Conservation (phyloP, 805 yeast species). For the Saccharomycopsis schoenii region DNA sequence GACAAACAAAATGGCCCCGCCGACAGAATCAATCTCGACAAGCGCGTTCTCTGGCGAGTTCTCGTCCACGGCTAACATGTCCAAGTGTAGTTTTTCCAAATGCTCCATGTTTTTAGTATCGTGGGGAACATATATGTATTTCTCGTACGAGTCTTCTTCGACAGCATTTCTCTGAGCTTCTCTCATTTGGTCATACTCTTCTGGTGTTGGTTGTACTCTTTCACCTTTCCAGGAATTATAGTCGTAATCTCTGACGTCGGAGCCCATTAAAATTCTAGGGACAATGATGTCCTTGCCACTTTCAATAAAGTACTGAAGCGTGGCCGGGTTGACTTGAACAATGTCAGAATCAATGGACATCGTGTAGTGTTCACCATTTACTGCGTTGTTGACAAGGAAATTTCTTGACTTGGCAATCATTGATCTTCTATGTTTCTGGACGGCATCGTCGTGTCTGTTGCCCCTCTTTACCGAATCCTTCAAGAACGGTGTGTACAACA, state of each 20-base stretch:
- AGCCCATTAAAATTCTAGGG: conserved; percentile 25
- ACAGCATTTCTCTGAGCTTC: conserved; percentile 24
- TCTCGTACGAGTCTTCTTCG: conserved; percentile 16
- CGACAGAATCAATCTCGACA: conserved; percentile 35
- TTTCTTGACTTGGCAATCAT: conserved; percentile 24
- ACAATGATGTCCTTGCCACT: conserved; percentile 25
- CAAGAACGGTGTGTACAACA: conserved; percentile 17
- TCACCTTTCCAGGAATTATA: conserved; percentile 29
- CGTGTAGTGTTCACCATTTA: conserved; percentile 24
- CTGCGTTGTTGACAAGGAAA: conserved; percentile 22
- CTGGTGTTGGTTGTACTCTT: conserved; percentile 23
- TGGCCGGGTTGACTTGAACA: conserved; percentile 21
- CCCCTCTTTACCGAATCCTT: conserved; percentile 7
- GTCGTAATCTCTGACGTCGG: conserved; percentile 25
- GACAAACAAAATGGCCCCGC: conserved; percentile 40
- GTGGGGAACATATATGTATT: conserved; percentile 23
- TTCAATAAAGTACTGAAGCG: conserved; percentile 21
- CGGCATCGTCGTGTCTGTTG: conserved; percentile 13
- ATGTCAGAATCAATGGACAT: conserved; percentile 28
- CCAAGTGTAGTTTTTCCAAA: conserved; percentile 21
- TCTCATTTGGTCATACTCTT: conserved; percentile 16
- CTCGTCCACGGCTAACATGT: conserved; percentile 15
- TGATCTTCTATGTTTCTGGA: conserved; percentile 24
- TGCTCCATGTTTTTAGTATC: conserved; percentile 19
- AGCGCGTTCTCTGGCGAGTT: conserved; percentile 9